These are phyloP conservation scores for Trichoderma gracile DNA, from an alignment of 2,329 filamentous ascomycete genomes.

Conservation along the genomic window DNA sequence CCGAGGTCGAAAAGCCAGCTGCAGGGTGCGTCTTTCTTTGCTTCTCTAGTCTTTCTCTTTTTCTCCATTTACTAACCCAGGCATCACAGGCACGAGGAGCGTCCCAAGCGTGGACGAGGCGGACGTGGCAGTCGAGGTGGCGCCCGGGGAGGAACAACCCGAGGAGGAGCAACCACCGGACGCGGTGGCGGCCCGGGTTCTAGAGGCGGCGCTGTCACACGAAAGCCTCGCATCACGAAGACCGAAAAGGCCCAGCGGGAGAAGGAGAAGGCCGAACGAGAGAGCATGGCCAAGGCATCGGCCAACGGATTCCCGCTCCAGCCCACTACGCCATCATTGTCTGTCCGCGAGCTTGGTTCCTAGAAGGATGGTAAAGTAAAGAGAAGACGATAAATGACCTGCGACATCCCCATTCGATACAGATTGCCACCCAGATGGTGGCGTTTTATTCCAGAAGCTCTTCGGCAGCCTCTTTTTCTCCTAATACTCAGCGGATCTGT, in stretches of 20 bases:
- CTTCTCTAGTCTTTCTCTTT: neutral
- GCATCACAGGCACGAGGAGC: slow-evolving; percentile 65
- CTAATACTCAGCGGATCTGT: neutral
- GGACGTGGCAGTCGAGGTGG: slow-evolving; percentile 53
- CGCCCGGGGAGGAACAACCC: slow-evolving; percentile 63
- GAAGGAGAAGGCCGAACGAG: slow-evolving; percentile 75
- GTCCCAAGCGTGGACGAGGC: slow-evolving; percentile 67
- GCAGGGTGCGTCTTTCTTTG: slow-evolving; percentile 47
- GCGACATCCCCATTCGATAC: neutral
- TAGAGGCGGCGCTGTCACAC: slow-evolving; percentile 69
- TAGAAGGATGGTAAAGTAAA: slow-evolving; percentile 26
- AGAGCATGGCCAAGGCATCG: slow-evolving; percentile 49
- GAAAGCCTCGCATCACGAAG: slow-evolving; percentile 85
- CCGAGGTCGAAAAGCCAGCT: slow-evolving; percentile 75
- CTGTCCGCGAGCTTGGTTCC: slow-evolving; percentile 42
- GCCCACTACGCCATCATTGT: slow-evolving; percentile 41
- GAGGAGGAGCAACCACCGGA: slow-evolving; percentile 49
- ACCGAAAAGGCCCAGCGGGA: slow-evolving; percentile 80
- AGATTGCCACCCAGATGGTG: neutral
- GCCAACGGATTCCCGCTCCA: slow-evolving; percentile 42
- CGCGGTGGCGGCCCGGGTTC: slow-evolving; percentile 64
- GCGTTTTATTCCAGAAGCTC: neutral
- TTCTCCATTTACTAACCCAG: slow-evolving; percentile 29
- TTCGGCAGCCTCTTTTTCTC: slow-evolving; percentile 10
- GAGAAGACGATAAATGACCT: neutral